Percentiles rank a stretch among this genome's conserved stretches.
Conservation (phyloP, 192 early-diverging fungal species). For the Linnemannia hyalina region DNA sequence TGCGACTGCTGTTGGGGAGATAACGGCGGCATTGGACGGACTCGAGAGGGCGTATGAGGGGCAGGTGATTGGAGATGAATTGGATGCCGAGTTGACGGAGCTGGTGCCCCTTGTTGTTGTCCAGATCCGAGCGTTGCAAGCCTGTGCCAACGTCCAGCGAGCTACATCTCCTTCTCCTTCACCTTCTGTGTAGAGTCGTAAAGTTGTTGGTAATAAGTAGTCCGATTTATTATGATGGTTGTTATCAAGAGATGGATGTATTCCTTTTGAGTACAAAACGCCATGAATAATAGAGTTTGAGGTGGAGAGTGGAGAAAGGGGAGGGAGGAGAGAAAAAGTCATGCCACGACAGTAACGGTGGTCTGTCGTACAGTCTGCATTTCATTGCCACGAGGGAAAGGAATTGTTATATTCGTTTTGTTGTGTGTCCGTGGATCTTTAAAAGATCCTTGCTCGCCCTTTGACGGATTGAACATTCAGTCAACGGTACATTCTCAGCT, state of each 20-base stretch:
- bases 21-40: not conserved
- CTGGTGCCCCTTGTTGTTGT: conserved; percentile 20
- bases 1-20: not conserved
- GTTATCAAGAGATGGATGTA: not conserved
- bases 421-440: too few species aligned
- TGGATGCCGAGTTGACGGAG: not conserved
- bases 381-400: not conserved
- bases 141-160: conserved; percentile 16
- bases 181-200: not conserved
- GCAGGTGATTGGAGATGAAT: not conserved
- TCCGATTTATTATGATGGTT: not conserved
- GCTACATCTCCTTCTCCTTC: not conserved
- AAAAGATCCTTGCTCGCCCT: too few species aligned
- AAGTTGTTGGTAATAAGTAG: not conserved
- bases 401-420: too few species aligned
- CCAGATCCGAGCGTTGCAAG: conserved; percentile 23
- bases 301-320: not conserved
- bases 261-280: not conserved
- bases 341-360: not conserved
- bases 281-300: conserved; percentile 6
- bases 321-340: not conserved
- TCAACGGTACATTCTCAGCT: too few species aligned
- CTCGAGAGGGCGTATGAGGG: not conserved
- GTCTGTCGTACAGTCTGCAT: not conserved
- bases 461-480: too few species aligned